These are phyloP conservation scores for Mariannaea elegans DNA, from an alignment of 2,329 filamentous ascomycete species.

Conservation along the genomic window DNA sequence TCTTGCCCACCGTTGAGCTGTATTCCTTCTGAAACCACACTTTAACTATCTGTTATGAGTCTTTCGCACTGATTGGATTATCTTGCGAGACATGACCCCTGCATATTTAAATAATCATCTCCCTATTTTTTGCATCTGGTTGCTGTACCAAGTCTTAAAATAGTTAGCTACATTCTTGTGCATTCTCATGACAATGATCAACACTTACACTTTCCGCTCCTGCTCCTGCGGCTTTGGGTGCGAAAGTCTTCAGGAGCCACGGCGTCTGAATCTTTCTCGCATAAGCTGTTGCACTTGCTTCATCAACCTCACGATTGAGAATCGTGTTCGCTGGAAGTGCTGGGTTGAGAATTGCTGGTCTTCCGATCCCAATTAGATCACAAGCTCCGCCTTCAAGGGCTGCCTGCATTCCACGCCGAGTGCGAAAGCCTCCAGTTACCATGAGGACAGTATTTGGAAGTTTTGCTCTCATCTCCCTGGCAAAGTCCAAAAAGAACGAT, in stretches of 20 bases:
- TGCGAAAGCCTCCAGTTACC: slow-evolving; percentile 72
- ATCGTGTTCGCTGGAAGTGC: slow-evolving; percentile 43
- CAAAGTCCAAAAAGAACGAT: slow-evolving; percentile 75
- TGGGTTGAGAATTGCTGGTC: slow-evolving; percentile 51
- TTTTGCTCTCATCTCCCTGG: slow-evolving; percentile 55
- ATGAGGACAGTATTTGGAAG: slow-evolving; percentile 58
- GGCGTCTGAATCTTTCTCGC: slow-evolving; percentile 20
- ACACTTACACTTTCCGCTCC: slow-evolving; percentile 33
- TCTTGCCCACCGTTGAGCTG: too few species aligned
- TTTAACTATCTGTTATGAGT: too few species aligned
- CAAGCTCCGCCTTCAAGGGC: slow-evolving; percentile 51
- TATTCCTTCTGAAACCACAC: too few species aligned
- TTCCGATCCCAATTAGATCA: slow-evolving; percentile 52
- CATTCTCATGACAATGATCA: background rate
- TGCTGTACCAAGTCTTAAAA: slow-evolving; percentile 6
- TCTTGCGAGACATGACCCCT: background rate
- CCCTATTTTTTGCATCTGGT: background rate
- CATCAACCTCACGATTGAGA: slow-evolving; percentile 24
- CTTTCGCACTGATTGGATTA: too few species aligned
- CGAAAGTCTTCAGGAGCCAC: slow-evolving; percentile 30
- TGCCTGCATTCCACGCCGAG: slow-evolving; percentile 51
- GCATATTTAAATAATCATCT: background rate
- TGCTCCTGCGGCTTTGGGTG: slow-evolving; percentile 25
- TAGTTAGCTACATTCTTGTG: background rate
- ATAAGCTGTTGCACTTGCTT: slow-evolving; percentile 25